phyloP scores from a whole-genome alignment of 1,139 yeast species.

The Zygoascus hellenicus region DNA sequence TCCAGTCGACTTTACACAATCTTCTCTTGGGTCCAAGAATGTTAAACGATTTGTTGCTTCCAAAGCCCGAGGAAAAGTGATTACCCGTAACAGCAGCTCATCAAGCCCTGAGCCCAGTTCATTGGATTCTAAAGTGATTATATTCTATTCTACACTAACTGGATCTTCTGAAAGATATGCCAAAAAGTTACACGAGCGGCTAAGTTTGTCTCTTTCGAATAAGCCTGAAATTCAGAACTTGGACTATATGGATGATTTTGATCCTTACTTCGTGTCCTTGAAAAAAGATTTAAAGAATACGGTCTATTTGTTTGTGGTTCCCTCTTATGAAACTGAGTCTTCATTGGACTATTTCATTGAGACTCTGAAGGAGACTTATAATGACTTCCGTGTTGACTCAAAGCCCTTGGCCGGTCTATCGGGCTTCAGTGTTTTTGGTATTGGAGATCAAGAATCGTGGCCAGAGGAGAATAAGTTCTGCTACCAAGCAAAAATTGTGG shows the following conservation, averaged over 20 bases:
- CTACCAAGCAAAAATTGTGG: constrained; percentile 75
- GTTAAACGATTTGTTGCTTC: constrained; percentile 5
- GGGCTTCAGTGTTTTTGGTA: constrained; percentile 81
- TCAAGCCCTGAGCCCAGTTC: constrained; percentile 1
- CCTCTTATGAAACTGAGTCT: constrained; percentile 89
- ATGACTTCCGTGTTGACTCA: constrained; percentile 81
- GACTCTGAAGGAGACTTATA: constrained; percentile 69
- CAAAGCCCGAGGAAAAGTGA: background rate
- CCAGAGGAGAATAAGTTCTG: constrained; percentile 65
- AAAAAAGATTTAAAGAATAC: constrained; percentile 28
- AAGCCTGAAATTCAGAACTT: constrained; percentile 58
- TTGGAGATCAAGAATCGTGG: constrained; percentile 89
- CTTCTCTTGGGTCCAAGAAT: constrained; percentile 14
- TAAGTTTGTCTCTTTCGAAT: constrained; percentile 34
- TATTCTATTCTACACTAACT: constrained; percentile 80
- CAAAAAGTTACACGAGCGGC: constrained; percentile 33
- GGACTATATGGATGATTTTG: constrained; percentile 81
- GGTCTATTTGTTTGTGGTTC: constrained; percentile 67
- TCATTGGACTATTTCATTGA: constrained; percentile 86
- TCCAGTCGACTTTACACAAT: constrained; percentile 41
- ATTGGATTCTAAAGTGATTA: constrained; percentile 34
- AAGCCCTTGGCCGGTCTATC: constrained; percentile 58
- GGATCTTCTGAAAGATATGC: constrained; percentile 78
- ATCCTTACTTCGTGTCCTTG: constrained; percentile 68
- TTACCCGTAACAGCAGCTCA: background rate